Evolutionary conservation across 225 moss, liverwort and hornwort genomes (phyloP).

Genomic region (Pleurozium schreberi): DNA sequence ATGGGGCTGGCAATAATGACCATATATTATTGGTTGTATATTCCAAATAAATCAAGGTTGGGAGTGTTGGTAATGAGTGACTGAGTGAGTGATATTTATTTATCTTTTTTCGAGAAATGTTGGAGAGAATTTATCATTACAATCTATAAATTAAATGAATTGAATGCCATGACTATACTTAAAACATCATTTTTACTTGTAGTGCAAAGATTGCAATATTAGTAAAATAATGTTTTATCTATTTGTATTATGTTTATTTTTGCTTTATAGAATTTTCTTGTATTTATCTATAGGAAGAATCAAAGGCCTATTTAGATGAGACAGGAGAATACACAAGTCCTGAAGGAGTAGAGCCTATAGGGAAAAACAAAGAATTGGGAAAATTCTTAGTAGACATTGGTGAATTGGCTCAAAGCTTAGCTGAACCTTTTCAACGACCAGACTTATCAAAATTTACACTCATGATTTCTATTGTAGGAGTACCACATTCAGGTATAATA

Average conservation of each 20-base stretch:
- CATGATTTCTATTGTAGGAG: conserved; percentile 60
- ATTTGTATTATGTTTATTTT: not conserved
- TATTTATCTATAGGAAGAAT: conserved; percentile 21
- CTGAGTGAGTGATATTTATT: not conserved
- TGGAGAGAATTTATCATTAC: rapidly evolving
- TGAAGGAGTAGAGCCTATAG: conserved; percentile 39
- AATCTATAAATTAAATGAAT: not conserved
- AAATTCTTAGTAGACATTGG: conserved; percentile 34
- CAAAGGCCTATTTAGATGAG: conserved; percentile 53
- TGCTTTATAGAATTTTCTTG: not conserved
- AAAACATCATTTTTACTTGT: too few species aligned
- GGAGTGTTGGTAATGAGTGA: not conserved
- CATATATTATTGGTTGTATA: not conserved
- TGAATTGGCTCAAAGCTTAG: conserved; percentile 20
- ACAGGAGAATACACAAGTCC: conserved; percentile 30
- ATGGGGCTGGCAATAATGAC: rapidly evolving
- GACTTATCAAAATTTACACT: conserved; percentile 49
- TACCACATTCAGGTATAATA: conserved; percentile 38
- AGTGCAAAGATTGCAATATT: not conserved
- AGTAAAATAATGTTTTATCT: too few species aligned
- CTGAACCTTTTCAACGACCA: conserved; percentile 25
- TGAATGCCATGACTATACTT: too few species aligned
- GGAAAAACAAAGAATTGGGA: conserved; percentile 71
- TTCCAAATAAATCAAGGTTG: not conserved
- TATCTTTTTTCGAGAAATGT: rapidly evolving